Base-by-base conservation (phyloP, 1,139 yeast genomes). In the Suhomyces bokatorum region DNA sequence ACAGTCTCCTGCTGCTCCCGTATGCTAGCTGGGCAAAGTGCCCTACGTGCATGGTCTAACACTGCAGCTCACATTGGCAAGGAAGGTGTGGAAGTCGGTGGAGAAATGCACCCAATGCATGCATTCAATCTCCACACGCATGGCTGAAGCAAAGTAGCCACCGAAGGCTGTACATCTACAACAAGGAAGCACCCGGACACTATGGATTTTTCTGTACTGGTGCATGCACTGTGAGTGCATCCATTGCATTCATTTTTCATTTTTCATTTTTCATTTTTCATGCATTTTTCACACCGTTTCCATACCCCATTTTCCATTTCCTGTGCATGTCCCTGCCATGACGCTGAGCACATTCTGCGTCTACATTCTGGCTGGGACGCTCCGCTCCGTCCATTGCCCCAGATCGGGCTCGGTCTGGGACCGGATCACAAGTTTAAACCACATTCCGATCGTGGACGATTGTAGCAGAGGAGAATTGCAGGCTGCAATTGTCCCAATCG, bases 381-480 rank as follows among this genome's bases (percentile, higher is more conserved):
- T 20, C 9, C 24, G 15, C 35, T 32, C 22, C 24, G 17, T 24
- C 34, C 34, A 32, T 32, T 22, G 34, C 22, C 22, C n/a, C 28
- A 32, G 26, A 17, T 32, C 13, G 35, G 35, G 20, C 35, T 32
- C 27, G 20, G 20, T 9, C 22, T 20, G 27, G 27, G 20, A n/a
- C 35, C 35, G 27, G 13, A 32, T 20, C 35, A 32, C 35, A 24
- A 32, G 35, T n/a, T 32, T 32, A 9, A 32, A 32, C 34, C 15
- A 34, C 36, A 34, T 34, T 34, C 36, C 36, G 36, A 34, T 34
- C 36, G 17, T 22, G 30, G 28, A 27, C 35, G 22, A 28, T 27
- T 34, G 36, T 34, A 34, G 36, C 36, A 34, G 20, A 27, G 29
- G 36, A 24, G 36, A 34, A 34, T 34, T 34, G 36, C 36, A n/a